A percentile compares a stretch with the other conserved stretches of the same genome.
phyloP scores from a whole-genome alignment of 495 filamentous ascomycete species.

The Physcia stellaris region DNA sequence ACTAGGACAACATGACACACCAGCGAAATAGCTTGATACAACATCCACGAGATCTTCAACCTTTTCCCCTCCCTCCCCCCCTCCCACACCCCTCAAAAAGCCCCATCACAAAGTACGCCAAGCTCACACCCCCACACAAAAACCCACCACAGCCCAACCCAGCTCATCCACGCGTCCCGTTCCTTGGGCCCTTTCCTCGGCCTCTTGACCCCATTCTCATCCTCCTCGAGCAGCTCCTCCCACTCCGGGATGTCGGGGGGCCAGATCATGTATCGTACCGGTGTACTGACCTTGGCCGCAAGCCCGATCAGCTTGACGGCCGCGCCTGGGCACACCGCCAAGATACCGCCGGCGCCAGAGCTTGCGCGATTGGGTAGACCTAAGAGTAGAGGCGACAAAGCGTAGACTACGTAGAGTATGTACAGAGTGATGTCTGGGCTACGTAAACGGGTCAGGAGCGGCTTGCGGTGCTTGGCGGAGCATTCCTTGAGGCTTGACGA shows the following conservation, averaged over 20 bases:
- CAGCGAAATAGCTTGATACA: too few relatives aligned
- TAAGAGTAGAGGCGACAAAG: neutral
- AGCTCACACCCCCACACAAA: neutral
- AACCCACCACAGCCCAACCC: neutral
- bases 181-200: neutral
- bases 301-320: neutral
- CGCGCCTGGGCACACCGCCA: neutral
- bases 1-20: too few relatives aligned
- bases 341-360: neutral
- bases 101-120: neutral
- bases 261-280: conserved; percentile 2
- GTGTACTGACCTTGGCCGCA: neutral
- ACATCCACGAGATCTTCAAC: neutral
- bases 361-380: neutral
- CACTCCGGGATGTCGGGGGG: conserved; percentile 1
- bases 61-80: neutral
- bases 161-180: neutral
- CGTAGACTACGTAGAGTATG: conserved; percentile 5
- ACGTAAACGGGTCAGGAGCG: neutral
- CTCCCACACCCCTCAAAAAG: neutral
- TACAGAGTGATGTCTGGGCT: conserved; percentile 1
- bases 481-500: conserved; percentile 5
- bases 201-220: neutral
- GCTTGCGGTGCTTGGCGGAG: neutral
- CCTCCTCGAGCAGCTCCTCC: neutral